phyloP scores from a whole-genome alignment of 805 yeast genomes.

The Candida qinlingensis region DNA sequence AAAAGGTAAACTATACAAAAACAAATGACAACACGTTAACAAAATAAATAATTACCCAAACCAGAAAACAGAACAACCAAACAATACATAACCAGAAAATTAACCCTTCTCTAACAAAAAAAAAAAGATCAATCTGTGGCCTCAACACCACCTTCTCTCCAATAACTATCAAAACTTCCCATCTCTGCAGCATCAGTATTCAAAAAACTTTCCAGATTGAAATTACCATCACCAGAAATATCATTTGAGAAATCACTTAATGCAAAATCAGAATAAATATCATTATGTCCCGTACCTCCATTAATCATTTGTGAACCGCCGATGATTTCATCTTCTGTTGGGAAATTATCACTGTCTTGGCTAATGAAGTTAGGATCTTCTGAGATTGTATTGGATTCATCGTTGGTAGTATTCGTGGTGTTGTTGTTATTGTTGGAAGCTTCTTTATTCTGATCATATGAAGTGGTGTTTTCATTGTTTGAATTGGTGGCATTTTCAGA shows the following conservation, averaged over 20 bases:
- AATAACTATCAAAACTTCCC: slow-evolving; percentile 31
- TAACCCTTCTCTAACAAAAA: background rate
- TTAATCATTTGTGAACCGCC: slow-evolving; percentile 15
- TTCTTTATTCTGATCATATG: background rate
- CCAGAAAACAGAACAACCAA: background rate
- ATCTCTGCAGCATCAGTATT: slow-evolving; percentile 34
- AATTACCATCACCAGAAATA: slow-evolving; percentile 30
- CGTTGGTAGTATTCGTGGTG: background rate
- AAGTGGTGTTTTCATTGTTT: slow-evolving; percentile 1
- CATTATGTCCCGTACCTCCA: slow-evolving; percentile 19
- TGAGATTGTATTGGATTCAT: background rate
- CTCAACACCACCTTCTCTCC: slow-evolving; percentile 38
- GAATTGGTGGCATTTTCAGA: slow-evolving; percentile 24
- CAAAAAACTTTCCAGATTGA: slow-evolving; percentile 40
- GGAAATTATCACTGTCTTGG: slow-evolving; percentile 1
- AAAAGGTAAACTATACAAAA: background rate
- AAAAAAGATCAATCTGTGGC: slow-evolving; percentile 27
- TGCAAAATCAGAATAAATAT: slow-evolving; percentile 29
- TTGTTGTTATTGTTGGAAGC: background rate
- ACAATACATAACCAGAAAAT: background rate
- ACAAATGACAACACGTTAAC: background rate
- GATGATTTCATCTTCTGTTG: slow-evolving; percentile 8
- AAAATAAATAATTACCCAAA: background rate
- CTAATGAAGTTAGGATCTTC: background rate
- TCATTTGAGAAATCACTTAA: slow-evolving; percentile 29